Conservation (phyloP, 2,329 filamentous ascomycete genomes). For the Aspergillus thermomutatus region DNA sequence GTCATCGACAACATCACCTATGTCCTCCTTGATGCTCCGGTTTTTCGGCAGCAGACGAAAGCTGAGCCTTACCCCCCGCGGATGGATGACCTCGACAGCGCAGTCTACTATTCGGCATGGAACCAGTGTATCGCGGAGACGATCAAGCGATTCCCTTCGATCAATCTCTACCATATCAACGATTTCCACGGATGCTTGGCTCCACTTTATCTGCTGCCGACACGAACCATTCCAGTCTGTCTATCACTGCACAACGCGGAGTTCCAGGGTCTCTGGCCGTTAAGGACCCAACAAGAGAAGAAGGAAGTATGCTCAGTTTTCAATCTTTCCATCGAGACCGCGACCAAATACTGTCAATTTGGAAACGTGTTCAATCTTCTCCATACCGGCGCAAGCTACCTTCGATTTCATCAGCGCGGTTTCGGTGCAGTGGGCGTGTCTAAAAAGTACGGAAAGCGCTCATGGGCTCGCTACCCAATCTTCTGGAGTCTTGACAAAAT, state of each 20-base stretch:
- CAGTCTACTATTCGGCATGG: slow-evolving; percentile 68
- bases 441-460: slow-evolving; percentile 67
- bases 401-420: slow-evolving; percentile 64
- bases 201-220: slow-evolving; percentile 61
- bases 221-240: slow-evolving; percentile 59
- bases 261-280: slow-evolving; percentile 67
- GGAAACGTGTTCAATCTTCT: slow-evolving; percentile 67
- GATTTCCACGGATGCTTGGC: slow-evolving; percentile 63
- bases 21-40: slow-evolving; percentile 63
- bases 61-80: slow-evolving; percentile 63
- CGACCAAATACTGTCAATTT: slow-evolving; percentile 62
- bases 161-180: slow-evolving; percentile 64
- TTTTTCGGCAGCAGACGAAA: slow-evolving; percentile 63
- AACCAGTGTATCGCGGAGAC: slow-evolving; percentile 66
- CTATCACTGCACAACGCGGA: slow-evolving; percentile 67
- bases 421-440: slow-evolving; percentile 67
- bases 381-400: slow-evolving; percentile 62
- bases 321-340: slow-evolving; percentile 57
- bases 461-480: slow-evolving; percentile 64
- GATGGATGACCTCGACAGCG: slow-evolving; percentile 67
- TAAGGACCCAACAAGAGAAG: slow-evolving; percentile 59
- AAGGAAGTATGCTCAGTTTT: slow-evolving; percentile 64
- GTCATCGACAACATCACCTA: slow-evolving; percentile 64
- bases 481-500: slow-evolving; percentile 65
- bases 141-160: slow-evolving; percentile 58